phyloP scores from a whole-genome alignment of 2,329 filamentous ascomycete genomes.

The Claviceps arundinis region DNA sequence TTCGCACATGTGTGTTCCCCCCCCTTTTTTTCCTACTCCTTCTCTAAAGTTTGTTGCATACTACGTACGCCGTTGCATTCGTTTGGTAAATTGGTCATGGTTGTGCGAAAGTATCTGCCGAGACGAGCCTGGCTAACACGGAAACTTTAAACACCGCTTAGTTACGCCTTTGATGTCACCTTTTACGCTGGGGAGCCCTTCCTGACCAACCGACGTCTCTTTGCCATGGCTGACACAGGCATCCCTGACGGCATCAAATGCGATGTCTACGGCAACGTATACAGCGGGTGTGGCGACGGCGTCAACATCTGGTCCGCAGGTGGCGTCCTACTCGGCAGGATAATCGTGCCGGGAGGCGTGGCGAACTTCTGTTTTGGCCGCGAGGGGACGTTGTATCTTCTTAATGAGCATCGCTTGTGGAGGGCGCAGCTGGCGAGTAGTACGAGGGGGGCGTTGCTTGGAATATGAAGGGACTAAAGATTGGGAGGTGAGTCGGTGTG shows the following conservation, averaged over 20 bases:
- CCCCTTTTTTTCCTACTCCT: too few relatives aligned
- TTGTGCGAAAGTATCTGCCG: too few relatives aligned
- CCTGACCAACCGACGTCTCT: constrained; percentile 34
- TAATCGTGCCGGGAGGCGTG: constrained; percentile 26
- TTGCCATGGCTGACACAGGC: constrained; percentile 33
- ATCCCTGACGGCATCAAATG: constrained; percentile 36
- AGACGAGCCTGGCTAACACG: too few relatives aligned
- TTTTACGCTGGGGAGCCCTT: constrained; percentile 19
- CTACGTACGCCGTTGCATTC: too few relatives aligned
- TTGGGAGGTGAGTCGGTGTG: too few relatives aligned
- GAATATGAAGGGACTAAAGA: background rate
- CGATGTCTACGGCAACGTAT: constrained; percentile 33
- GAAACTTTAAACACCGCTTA: constrained; percentile 2
- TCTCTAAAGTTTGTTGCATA: too few relatives aligned
- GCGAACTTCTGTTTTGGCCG: constrained; percentile 36
- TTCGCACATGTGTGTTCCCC: background rate
- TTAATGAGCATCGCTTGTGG: constrained; percentile 33
- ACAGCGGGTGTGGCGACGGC: constrained; percentile 34
- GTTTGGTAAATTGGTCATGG: too few relatives aligned
- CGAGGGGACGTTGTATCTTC: constrained; percentile 28
- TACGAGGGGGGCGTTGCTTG: constrained; percentile 12
- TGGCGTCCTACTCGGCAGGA: constrained; percentile 32
- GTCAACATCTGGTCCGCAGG: constrained; percentile 33
- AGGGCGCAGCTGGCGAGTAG: constrained; percentile 13
- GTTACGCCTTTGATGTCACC: constrained; percentile 23